A percentile compares a stretch with the other conserved stretches of the same genome.
These are phyloP conservation scores for Parastagonospora avenae DNA, from an alignment of 2,329 filamentous ascomycete genomes.

Conservation along the genomic window DNA sequence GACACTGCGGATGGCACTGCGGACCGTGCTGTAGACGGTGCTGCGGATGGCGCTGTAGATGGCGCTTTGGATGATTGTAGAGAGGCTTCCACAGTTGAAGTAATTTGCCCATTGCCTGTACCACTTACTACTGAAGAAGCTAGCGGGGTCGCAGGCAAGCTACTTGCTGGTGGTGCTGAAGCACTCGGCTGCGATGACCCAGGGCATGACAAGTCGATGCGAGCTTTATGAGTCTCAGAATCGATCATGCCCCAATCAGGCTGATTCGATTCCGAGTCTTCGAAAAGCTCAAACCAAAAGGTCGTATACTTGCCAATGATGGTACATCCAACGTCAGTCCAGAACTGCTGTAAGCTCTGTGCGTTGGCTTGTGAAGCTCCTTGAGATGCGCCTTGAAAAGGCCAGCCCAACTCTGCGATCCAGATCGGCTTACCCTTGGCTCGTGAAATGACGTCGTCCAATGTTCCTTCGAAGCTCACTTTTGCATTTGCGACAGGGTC, in stretches of 20 bases:
- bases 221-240: slow-evolving; percentile 11
- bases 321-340: slow-evolving; percentile 37
- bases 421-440: slow-evolving; percentile 34
- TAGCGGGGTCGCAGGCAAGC: background rate
- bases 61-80: too few relatives aligned
- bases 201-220: slow-evolving; percentile 29
- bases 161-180: background rate
- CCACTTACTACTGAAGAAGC: background rate
- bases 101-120: background rate
- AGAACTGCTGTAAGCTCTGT: slow-evolving; percentile 33
- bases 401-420: slow-evolving; percentile 46
- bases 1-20: background rate
- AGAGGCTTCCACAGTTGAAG: background rate
- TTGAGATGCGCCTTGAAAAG: slow-evolving; percentile 18
- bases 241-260: slow-evolving; percentile 37
- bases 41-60: background rate
- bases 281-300: slow-evolving; percentile 41
- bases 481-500: slow-evolving; percentile 47
- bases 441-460: slow-evolving; percentile 25
- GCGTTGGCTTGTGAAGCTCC: slow-evolving; percentile 19
- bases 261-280: slow-evolving; percentile 24
- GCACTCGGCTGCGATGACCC: background rate
- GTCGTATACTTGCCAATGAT: slow-evolving; percentile 38
- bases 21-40: too few relatives aligned
- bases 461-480: slow-evolving; percentile 30